Percentiles rank a stretch among this genome's conserved stretches.
These are phyloP conservation scores for Leishmania aethiopica DNA, from an alignment of 208 protist genomes.

Conservation along the genomic window DNA sequence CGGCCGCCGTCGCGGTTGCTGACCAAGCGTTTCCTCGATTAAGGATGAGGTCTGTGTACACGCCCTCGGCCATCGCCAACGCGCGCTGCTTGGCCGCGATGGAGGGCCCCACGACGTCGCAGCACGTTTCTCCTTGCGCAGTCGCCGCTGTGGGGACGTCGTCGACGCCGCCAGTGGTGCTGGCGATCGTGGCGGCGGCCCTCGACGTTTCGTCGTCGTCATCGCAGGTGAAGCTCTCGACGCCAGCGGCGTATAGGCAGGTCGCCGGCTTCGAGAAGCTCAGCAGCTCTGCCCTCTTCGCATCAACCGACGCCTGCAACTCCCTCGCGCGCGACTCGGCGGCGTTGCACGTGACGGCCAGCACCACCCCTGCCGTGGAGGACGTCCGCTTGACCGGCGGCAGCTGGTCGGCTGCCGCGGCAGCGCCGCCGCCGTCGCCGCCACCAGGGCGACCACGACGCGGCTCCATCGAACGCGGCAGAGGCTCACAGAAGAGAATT, in stretches of 20 bases:
- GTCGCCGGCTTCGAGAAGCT: not conserved
- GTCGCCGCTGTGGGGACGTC: not conserved
- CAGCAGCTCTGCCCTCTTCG: constrained; percentile 9
- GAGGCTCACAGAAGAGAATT: constrained; percentile 41
- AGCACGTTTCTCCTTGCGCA: constrained; percentile 15
- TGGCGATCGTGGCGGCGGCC: not conserved
- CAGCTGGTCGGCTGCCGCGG: not conserved
- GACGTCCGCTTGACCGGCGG: not conserved
- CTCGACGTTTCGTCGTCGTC: not conserved
- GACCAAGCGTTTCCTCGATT: constrained; percentile 1
- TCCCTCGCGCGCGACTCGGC: constrained; percentile 38
- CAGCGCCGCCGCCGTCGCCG: not conserved
- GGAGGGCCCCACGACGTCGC: constrained; percentile 34
- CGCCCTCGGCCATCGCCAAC: constrained; percentile 35
- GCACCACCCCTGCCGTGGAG: constrained; percentile 10
- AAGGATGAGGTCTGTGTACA: constrained; percentile 36
- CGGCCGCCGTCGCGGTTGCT: not conserved
- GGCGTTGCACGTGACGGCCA: constrained; percentile 54
- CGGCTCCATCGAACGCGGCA: not conserved
- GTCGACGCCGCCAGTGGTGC: not conserved
- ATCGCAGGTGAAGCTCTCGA: not conserved
- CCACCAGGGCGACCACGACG: no score
- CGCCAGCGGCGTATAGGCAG: not conserved
- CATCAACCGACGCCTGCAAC: constrained; percentile 18
- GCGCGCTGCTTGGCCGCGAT: constrained; percentile 44